Percentiles rank a stretch among this genome's conserved stretches.
These are phyloP conservation scores for Aspergillus sp. DNA, from an alignment of 2,329 filamentous ascomycete species.

Conservation along the genomic window DNA sequence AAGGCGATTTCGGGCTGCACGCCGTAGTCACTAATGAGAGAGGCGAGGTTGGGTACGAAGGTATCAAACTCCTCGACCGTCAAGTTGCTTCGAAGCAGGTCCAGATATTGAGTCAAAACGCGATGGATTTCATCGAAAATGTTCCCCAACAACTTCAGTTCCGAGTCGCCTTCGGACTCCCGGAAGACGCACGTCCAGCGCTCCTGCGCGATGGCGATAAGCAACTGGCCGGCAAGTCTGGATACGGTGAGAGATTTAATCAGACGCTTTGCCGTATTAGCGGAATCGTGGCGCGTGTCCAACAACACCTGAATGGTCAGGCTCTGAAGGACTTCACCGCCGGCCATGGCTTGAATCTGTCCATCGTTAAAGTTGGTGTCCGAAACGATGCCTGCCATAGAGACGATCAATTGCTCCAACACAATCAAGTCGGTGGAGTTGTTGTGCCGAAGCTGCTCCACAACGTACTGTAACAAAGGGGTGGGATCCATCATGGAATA, in stretches of 20 bases:
- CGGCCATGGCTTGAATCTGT: constrained; percentile 84
- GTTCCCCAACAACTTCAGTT: constrained; percentile 85
- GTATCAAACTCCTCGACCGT: constrained; percentile 73
- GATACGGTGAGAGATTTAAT: constrained; percentile 76
- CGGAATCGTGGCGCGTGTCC: constrained; percentile 76
- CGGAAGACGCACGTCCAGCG: constrained; percentile 82
- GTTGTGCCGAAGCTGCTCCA: constrained; percentile 74
- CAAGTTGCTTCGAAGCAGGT: constrained; percentile 80
- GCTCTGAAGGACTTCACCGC: constrained; percentile 74
- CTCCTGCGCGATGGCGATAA: constrained; percentile 90
- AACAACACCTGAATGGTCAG: constrained; percentile 78
- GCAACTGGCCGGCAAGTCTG: constrained; percentile 73
- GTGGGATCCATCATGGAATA: constrained; percentile 81
- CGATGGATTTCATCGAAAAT: constrained; percentile 88
- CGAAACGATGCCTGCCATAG: constrained; percentile 91
- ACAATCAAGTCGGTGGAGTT: constrained; percentile 91
- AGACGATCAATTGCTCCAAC: constrained; percentile 81
- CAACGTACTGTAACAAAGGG: constrained; percentile 86
- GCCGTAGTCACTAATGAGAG: constrained; percentile 74
- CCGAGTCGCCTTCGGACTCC: constrained; percentile 63
- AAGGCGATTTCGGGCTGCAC: constrained; percentile 81
- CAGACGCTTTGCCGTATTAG: constrained; percentile 73
- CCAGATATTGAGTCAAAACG: constrained; percentile 82
- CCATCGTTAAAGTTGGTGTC: constrained; percentile 84
- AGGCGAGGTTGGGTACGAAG: constrained; percentile 71